phyloP scores from a whole-genome alignment of 371 early-diverging fungal genomes.

The Rhizoclosmatium hyalinum region DNA sequence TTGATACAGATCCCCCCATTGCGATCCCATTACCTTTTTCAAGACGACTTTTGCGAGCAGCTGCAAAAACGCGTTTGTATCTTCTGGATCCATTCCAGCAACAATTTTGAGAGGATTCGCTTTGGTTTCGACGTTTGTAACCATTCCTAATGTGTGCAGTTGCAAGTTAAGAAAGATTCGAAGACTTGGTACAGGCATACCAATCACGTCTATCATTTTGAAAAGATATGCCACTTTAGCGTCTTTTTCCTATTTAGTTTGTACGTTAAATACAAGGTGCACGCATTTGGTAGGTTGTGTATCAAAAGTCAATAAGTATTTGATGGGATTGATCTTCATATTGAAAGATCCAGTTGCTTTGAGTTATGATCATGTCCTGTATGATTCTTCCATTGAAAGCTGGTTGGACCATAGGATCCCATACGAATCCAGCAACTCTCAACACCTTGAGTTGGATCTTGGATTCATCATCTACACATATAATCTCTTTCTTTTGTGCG shows the following conservation, averaged over 20 bases:
- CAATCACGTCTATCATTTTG: conserved; percentile 55
- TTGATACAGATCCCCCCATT: background rate
- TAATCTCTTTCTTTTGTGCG: too few relatives aligned
- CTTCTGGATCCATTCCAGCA: conserved; percentile 62
- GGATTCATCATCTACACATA: too few relatives aligned
- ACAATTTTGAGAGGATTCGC: conserved; percentile 61
- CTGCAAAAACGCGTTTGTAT: conserved; percentile 62
- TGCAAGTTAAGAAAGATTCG: background rate
- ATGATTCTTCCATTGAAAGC: too few relatives aligned
- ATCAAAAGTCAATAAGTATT: background rate
- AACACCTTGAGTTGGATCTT: too few relatives aligned
- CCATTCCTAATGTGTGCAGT: conserved; percentile 35
- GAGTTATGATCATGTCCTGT: too few relatives aligned
- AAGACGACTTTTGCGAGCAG: conserved; percentile 51
- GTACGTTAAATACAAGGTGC: background rate
- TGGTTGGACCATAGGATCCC: too few relatives aligned
- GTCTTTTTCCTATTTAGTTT: conserved; percentile 52
- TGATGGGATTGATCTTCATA: too few relatives aligned
- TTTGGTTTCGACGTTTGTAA: conserved; percentile 47
- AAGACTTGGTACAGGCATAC: conserved; percentile 24
- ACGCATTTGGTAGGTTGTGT: background rate
- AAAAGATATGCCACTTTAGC: conserved; percentile 58
- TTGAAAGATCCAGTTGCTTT: too few relatives aligned
- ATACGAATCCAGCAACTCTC: too few relatives aligned
- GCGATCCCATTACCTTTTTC: conserved; percentile 41